phyloP scores from a whole-genome alignment of 2,329 filamentous ascomycete species.

The Mollisia scopiformis region DNA sequence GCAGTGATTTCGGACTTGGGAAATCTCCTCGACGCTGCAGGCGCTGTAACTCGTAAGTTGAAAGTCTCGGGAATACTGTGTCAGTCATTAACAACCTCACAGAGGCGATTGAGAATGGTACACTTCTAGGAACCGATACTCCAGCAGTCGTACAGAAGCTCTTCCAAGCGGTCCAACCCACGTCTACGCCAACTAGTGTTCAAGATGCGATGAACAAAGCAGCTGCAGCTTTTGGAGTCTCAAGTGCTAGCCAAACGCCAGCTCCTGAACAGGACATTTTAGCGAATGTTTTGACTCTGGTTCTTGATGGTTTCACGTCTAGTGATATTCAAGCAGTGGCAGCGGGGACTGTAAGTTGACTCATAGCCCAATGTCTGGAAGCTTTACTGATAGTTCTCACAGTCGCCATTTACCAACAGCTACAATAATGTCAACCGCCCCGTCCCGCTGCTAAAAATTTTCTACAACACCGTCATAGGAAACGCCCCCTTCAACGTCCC shows the following conservation, averaged over 20 bases:
- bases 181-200: constrained; percentile 30
- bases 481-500: constrained; percentile 53
- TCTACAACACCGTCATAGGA: constrained; percentile 22
- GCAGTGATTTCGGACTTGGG: constrained; percentile 11
- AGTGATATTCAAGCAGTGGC: constrained; percentile 16
- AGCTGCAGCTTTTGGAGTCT: constrained; percentile 9
- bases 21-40: not conserved
- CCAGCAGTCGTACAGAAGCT: constrained; percentile 18
- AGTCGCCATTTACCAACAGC: constrained; percentile 14
- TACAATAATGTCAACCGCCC: constrained; percentile 15
- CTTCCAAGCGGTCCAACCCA: constrained; percentile 28
- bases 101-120: constrained; percentile 25
- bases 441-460: constrained; percentile 42
- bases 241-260: constrained; percentile 7
- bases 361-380: not conserved
- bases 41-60: constrained; percentile 1
- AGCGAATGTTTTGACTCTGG: constrained; percentile 16
- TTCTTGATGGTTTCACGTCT: constrained; percentile 20
- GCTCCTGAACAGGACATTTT: constrained; percentile 17
- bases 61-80: not conserved
- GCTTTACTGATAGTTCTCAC: constrained; percentile 8
- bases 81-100: not conserved
- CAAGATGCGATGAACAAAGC: constrained; percentile 21
- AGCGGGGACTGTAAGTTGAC: constrained; percentile 9
- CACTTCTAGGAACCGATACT: constrained; percentile 18